Evolutionary conservation across 2,329 filamentous ascomycete species (phyloP), one percentile per base, ranked within the genome.

Genomic region (Monosporascus ibericus): DNA sequence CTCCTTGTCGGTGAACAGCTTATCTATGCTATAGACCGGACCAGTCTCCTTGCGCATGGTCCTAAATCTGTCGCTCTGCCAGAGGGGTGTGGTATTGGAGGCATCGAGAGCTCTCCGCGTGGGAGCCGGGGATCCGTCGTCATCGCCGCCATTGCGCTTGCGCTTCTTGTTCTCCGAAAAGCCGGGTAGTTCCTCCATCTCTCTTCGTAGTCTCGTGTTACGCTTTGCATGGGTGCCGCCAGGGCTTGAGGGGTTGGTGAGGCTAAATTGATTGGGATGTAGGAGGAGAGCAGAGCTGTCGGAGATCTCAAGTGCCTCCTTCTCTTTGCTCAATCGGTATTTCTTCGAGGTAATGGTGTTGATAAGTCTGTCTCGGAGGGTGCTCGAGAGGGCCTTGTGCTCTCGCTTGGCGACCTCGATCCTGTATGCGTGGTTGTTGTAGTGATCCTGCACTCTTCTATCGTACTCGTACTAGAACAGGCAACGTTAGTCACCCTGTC

Each of bases 1-100:
- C 69, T 87, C 84, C 68, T 85, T 86, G 60, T 87, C 84, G 0
- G 84, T 87, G 48, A 87, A 87, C 38, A 87, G 77, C 71, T 86
- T 86, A 60, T 87, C 83, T 54, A 87, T 80, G 64, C 80, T 86
- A 65, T 85, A 86, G 2, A 83, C 70, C 0, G 81, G 77, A 8
- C 80, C 82, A 20, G 80, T 77, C 60, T 82, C 77, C 63, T 80
- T 79, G 52, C 78, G 71, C 51, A 74, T 71, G 52, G 72, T 70
- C 58, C 76, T 73, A 49, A 82, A 70, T 63, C 81, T 79, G 59
- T 86, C 83, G 48, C 75, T 80, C 62, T 82, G 79, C 82, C 82
- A 86, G 24, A 85, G 70, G 6, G 82, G 75, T 1, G 83, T 86
- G 30, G 77, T 82, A 60, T 73, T 79, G 51, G 77, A 77, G 44